These are phyloP conservation scores for Rubia occidens DNA, from an alignment of 305 asterid genomes.

Conservation along the genomic window DNA sequence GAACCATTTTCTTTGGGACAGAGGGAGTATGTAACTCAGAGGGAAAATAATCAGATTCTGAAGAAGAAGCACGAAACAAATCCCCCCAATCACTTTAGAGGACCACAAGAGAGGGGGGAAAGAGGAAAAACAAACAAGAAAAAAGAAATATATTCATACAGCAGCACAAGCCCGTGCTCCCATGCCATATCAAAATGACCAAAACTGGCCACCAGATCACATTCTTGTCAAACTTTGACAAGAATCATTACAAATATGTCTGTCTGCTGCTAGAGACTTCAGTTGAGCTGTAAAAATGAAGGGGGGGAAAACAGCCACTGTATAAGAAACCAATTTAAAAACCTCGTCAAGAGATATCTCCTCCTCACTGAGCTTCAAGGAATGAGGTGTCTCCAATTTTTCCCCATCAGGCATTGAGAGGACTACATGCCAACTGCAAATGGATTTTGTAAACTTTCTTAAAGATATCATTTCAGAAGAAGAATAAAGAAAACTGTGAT, in stretches of 20 bases:
- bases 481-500: background rate
- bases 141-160: background rate
- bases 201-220: background rate
- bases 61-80: background rate
- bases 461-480: constrained; percentile 20
- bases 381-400: constrained; percentile 63
- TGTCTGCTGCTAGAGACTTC: background rate
- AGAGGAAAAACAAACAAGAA: background rate
- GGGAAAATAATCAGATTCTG: background rate
- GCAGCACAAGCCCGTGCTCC: background rate
- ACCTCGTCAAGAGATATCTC: constrained; percentile 83
- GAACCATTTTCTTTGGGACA: too few relatives aligned
- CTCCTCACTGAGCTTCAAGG: constrained; percentile 61
- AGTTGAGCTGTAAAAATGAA: background rate
- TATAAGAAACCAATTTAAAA: constrained; percentile 2
- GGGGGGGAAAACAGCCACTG: background rate
- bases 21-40: background rate
- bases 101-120: background rate
- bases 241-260: background rate
- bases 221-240: background rate
- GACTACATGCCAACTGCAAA: constrained; percentile 72
- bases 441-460: constrained; percentile 13
- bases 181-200: background rate
- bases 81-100: background rate
- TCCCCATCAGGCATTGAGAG: constrained; percentile 78